These are phyloP conservation scores for Nemania sp. DNA, from an alignment of 2,329 filamentous ascomycete species.

Conservation along the genomic window DNA sequence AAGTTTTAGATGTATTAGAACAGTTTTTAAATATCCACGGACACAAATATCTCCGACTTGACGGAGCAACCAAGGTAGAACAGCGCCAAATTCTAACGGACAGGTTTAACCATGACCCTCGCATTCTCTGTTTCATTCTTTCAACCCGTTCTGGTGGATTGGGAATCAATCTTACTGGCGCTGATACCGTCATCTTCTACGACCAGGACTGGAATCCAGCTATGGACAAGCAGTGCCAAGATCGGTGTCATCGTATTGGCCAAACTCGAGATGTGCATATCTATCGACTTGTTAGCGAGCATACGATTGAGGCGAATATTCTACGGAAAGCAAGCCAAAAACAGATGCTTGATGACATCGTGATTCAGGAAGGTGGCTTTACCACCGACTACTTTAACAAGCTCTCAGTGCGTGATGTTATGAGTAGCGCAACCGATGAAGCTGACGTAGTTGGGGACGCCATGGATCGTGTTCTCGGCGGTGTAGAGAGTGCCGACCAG, in stretches of 20 bases:
- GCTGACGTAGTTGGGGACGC: constrained; percentile 68
- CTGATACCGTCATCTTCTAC: constrained; percentile 98
- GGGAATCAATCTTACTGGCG: constrained; percentile 95
- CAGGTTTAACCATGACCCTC: constrained; percentile 93
- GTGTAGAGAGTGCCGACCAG: constrained; percentile 70
- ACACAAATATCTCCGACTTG: constrained; percentile 94
- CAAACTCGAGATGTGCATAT: constrained; percentile 98
- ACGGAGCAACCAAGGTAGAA: constrained; percentile 96
- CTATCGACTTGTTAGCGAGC: constrained; percentile 91
- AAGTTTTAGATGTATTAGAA: constrained; percentile 96
- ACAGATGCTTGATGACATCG: constrained; percentile 95
- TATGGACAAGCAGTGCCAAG: constrained; percentile 99
- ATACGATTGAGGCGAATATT: constrained; percentile 98
- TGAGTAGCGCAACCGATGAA: constrained; percentile 70
- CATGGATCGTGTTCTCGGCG: constrained; percentile 86
- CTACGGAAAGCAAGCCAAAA: constrained; percentile 97
- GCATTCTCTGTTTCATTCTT: constrained; percentile 94
- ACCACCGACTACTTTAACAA: constrained; percentile 96
- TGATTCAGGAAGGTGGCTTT: constrained; percentile 98
- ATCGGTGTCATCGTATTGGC: constrained; percentile 95
- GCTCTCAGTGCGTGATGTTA: constrained; percentile 74
- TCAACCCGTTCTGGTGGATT: constrained; percentile 94
- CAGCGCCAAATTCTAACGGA: constrained; percentile 95
- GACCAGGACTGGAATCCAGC: constrained; percentile 99
- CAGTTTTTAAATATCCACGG: constrained; percentile 98